Percentiles rank a stretch among this genome's conserved stretches.
phyloP scores from a whole-genome alignment of 2,329 filamentous ascomycete species.

The Aspergillus arachidicola region DNA sequence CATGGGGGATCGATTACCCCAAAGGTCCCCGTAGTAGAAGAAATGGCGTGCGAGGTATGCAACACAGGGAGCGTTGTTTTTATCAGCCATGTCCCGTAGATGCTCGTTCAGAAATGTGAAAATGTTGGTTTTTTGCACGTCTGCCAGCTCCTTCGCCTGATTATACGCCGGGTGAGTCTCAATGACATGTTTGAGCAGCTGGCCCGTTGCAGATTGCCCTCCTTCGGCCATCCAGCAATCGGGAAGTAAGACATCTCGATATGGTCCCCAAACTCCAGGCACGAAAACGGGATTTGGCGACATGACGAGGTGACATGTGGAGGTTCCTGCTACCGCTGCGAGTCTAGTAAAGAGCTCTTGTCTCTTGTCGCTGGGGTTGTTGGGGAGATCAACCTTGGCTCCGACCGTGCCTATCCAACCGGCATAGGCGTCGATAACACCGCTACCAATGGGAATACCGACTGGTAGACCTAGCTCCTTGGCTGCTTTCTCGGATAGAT shows the following conservation, averaged over 20 bases:
- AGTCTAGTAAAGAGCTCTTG: constrained; percentile 85
- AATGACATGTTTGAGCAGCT: constrained; percentile 89
- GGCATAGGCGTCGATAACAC: constrained; percentile 97
- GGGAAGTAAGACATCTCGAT: constrained; percentile 88
- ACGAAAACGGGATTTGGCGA: constrained; percentile 92
- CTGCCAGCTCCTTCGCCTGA: constrained; percentile 75
- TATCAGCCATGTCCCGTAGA: constrained; percentile 73
- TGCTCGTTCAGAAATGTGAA: constrained; percentile 95
- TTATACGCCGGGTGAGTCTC: constrained; percentile 92
- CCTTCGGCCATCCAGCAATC: constrained; percentile 97
- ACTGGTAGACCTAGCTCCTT: constrained; percentile 79
- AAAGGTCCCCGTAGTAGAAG: constrained; percentile 98
- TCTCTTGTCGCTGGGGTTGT: constrained; percentile 71
- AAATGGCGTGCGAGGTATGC: constrained; percentile 90
- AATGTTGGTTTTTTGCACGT: constrained; percentile 82
- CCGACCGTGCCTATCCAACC: constrained; percentile 98
- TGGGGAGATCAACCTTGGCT: constrained; percentile 82
- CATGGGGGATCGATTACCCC: constrained; percentile 92
- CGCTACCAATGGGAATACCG: constrained; percentile 92
- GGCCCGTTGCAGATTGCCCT: constrained; percentile 93
- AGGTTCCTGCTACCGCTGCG: constrained; percentile 92
- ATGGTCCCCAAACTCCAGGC: constrained; percentile 94
- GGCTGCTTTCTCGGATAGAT: constrained; percentile 82
- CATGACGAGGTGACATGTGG: constrained; percentile 96
- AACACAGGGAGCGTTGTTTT: constrained; percentile 71